These are phyloP conservation scores for Emergomyces africanus DNA, from an alignment of 2,329 filamentous ascomycete genomes.

Conservation along the genomic window DNA sequence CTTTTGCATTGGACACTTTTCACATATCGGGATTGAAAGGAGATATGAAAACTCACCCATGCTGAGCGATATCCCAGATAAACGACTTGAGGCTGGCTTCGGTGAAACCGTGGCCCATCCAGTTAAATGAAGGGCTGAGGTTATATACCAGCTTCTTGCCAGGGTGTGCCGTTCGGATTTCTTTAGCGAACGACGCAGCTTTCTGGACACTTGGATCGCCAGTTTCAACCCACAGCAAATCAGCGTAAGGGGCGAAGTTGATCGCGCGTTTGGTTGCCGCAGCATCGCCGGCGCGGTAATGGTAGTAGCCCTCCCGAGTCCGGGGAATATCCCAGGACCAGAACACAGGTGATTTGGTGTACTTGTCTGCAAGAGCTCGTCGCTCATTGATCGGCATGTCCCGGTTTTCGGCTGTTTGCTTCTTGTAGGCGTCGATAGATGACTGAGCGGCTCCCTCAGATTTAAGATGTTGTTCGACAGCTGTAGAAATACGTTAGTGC, in stretches of 20 bases:
- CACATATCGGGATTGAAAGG: not conserved
- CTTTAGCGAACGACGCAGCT: conserved; percentile 58
- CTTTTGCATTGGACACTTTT: conserved; percentile 32
- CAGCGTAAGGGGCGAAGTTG: conserved; percentile 81
- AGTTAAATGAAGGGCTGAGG: conserved; percentile 93
- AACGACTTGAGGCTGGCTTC: conserved; percentile 74
- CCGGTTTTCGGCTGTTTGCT: conserved; percentile 48
- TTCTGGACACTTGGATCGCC: conserved; percentile 74
- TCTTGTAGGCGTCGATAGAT: conserved; percentile 56
- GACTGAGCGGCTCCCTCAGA: conserved; percentile 50
- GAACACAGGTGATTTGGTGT: conserved; percentile 55
- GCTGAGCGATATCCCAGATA: conserved; percentile 88
- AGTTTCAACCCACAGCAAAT: conserved; percentile 95
- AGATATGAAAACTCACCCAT: conserved; percentile 54
- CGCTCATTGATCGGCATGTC: conserved; percentile 70
- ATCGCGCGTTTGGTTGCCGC: conserved; percentile 85
- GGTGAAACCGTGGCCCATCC: conserved; percentile 89
- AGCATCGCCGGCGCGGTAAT: conserved; percentile 53
- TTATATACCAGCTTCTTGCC: conserved; percentile 94
- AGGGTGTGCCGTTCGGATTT: conserved; percentile 58
- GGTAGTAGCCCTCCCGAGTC: conserved; percentile 88
- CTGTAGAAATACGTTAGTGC: conserved; percentile 26
- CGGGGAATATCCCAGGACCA: conserved; percentile 90
- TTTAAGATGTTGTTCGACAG: conserved; percentile 61
- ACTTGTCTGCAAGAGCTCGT: conserved; percentile 55